These are phyloP conservation scores for Trapa incisa DNA, from an alignment of 345 rosid species.

Conservation along the genomic window DNA sequence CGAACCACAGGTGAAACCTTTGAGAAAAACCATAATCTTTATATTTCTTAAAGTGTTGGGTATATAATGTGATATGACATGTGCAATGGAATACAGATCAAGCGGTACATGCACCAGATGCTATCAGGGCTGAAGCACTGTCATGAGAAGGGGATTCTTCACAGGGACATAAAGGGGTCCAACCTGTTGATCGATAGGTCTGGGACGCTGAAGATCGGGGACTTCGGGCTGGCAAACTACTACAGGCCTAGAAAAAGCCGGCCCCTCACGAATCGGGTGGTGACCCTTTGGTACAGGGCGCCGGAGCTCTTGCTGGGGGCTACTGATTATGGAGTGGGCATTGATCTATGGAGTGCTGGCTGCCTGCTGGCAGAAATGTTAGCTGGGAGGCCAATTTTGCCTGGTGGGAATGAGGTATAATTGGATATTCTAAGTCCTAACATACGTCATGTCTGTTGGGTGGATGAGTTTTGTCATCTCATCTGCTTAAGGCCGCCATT, in stretches of 20 bases:
- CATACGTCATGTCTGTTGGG: no score
- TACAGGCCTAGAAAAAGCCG: conserved; percentile 20
- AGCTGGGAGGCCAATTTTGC: conserved; percentile 38
- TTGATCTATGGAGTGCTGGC: conserved; percentile 66
- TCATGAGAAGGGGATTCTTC: conserved; percentile 46
- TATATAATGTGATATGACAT: no score
- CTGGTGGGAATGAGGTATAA: conserved; percentile 46
- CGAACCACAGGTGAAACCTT: conserved; percentile 40
- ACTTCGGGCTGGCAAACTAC: conserved; percentile 52
- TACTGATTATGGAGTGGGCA: conserved; percentile 43
- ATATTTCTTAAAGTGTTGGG: no score
- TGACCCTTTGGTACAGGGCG: conserved; percentile 60
- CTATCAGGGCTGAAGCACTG: conserved; percentile 54
- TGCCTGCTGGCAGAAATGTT: conserved; percentile 65
- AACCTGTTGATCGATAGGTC: conserved; percentile 44
- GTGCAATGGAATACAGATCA: conserved; percentile 23
- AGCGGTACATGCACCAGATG: conserved; percentile 49
- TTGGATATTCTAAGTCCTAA: no score
- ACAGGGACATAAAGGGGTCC: conserved; percentile 52
- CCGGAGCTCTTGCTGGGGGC: conserved; percentile 51
- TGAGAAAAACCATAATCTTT: no score
- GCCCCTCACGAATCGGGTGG: conserved; percentile 49
- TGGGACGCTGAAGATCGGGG: conserved; percentile 47
- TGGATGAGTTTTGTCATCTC: no score
- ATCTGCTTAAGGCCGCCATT: no score